These are phyloP conservation scores for Agrocybe pediades DNA, from an alignment of 768 basidiomycete species.

Conservation along the genomic window DNA sequence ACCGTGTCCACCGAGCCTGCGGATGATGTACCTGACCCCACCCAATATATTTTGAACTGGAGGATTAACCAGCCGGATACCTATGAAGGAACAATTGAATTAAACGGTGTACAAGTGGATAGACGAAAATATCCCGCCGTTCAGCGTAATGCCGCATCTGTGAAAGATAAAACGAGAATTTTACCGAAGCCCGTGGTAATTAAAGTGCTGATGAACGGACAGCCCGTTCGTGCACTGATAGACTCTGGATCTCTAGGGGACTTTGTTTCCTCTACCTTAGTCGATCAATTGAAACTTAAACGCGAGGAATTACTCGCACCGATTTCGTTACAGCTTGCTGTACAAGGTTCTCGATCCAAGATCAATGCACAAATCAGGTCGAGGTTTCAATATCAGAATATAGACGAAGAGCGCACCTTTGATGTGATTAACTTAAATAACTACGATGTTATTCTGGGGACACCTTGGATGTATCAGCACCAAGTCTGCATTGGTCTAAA, in stretches of 20 bases:
- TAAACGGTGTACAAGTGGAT: conserved; percentile 14
- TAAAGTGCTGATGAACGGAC: conserved; percentile 27
- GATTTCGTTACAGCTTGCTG: conserved; percentile 37
- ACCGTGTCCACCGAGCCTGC: not conserved
- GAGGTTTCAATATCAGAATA: conserved; percentile 31
- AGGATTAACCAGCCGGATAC: not conserved
- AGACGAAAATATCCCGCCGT: conserved; percentile 16
- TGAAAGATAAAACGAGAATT: conserved; percentile 17
- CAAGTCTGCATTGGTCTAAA: conserved; percentile 28
- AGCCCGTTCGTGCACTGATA: conserved; percentile 32
- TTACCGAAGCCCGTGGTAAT: conserved; percentile 37
- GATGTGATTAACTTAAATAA: conserved; percentile 37
- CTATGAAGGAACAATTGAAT: not conserved
- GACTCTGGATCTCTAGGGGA: conserved; percentile 41
- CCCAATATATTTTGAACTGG: not conserved
- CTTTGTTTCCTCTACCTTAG: conserved; percentile 37
- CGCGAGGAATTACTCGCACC: conserved; percentile 26
- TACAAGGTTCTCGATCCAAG: conserved; percentile 40
- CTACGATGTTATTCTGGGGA: conserved; percentile 41
- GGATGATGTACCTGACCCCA: not conserved
- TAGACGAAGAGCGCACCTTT: conserved; percentile 29
- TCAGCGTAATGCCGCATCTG: conserved; percentile 22
- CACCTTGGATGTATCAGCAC: conserved; percentile 33
- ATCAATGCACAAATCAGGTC: conserved; percentile 31
- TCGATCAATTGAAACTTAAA: conserved; percentile 34